Base-by-base conservation (phyloP, 768 basidiomycete species). In the Serendipita indica region DNA sequence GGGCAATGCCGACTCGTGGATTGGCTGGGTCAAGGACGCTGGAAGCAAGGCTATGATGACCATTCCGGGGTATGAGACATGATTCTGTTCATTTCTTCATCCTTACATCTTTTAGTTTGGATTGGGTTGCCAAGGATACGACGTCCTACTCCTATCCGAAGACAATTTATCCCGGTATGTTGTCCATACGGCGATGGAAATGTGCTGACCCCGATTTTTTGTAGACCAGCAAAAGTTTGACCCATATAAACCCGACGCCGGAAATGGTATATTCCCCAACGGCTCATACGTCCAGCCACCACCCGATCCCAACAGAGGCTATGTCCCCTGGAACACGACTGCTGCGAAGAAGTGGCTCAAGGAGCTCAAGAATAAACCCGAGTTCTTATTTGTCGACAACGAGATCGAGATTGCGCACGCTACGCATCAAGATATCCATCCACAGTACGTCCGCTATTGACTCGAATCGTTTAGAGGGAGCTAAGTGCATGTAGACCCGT, bases 381-480 rank as follows among this genome's bases (percentile, higher is more conserved):
- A 66, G 2, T 68, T 78, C 45, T 71, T 78, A 13, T 68, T 75
- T 3, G 70, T 79, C 58, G 78, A 79, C 64, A 79, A 79, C 64
- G 78, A 79, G 65, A 79, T 79, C 13, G 78, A 79, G 64, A 79
- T 79, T 57, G 75, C 78, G 14, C 68, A 68, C 54, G 74, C 63
- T 60, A 79, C 78, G 14, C 78, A 79, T 63, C 74, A 76, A 65
- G 78, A 79, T 61, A 79, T 79, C 77, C 78, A 79, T 63, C 77
- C 78, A 1, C 62, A 60, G 74, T 75, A 66, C 37, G 70, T 63
- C 13, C 35, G 34, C 33, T 33, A 2, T 30, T 37, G 5, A 3
- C 22, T 6, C 60, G 57, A 34, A 61, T 18, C 18, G 7, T 30
- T 52, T 18, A 14, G n/a, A 3, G 18, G 14, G 3, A 14, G 14